phyloP scores from a whole-genome alignment of 75 land plant genomes.

The Isoetes taiwanensis region DNA sequence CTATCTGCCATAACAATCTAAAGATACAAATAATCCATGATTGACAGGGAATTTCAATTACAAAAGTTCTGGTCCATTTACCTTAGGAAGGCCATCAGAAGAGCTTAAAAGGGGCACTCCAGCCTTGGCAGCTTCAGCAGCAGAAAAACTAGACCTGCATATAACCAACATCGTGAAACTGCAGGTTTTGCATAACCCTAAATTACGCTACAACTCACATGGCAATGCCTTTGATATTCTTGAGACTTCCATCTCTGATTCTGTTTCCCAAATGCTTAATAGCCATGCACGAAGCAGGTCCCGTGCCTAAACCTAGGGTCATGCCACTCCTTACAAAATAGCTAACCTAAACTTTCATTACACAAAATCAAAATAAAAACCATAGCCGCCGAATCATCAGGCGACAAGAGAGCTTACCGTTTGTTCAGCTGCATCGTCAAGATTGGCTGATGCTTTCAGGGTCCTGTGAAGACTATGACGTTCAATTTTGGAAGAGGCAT shows the following conservation, averaged over 20 bases:
- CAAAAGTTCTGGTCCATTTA: background rate
- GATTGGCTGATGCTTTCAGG: too few relatives aligned
- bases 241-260: slow-evolving; percentile 31
- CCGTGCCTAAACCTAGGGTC: slow-evolving; percentile 47
- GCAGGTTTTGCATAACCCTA: too few relatives aligned
- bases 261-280: slow-evolving; percentile 41
- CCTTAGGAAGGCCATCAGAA: slow-evolving; percentile 29
- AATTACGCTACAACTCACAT: slow-evolving; percentile 25
- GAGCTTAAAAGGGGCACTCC: slow-evolving; percentile 44
- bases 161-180: too few relatives aligned
- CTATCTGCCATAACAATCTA: slow-evolving; percentile 24
- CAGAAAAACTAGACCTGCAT: slow-evolving; percentile 43
- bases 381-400: too few relatives aligned
- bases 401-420: too few relatives aligned
- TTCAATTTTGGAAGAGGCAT: too few relatives aligned
- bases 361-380: too few relatives aligned
- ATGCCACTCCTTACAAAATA: slow-evolving; percentile 41
- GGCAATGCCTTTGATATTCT: slow-evolving; percentile 39
- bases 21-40: background rate
- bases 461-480: too few relatives aligned
- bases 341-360: too few relatives aligned
- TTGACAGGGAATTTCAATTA: background rate
- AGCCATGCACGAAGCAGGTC: slow-evolving; percentile 36
- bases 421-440: too few relatives aligned
- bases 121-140: slow-evolving; percentile 55